Evolutionary conservation across 2,329 filamentous ascomycete species (phyloP), one percentile per base, ranked within the genome.

Genomic region (Nemania serpens): DNA sequence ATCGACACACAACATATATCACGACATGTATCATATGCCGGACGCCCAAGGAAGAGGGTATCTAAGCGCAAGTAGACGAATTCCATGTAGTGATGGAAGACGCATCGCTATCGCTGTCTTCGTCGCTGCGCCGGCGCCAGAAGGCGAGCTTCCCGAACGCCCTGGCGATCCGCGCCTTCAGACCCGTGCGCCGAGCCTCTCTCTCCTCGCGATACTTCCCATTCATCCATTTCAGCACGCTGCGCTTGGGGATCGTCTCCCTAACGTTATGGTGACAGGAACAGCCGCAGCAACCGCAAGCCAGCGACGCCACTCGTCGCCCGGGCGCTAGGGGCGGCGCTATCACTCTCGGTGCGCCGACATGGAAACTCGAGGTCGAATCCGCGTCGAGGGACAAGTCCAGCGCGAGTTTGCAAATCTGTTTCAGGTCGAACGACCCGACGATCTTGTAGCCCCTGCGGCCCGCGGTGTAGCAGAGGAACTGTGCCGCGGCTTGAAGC

Each of bases 61-160:
- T 13, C 41, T 55, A 58, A 9, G 25, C 13, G n/a, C 43, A n/a
- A 37, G 62, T 62, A n/a, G 66, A 70, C 7, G 67, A 66, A n/a
- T 18, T 33, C 18, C 55, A 37, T 37, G 62, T 51, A 3, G 33
- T 45, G 17, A 52, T 53, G 4, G 61, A 64, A 25, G 58, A 63
- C 17, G 17, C 15, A 13, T 66, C 61, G 5, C 64, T 66, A 37
- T 62, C 61, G 18, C 29, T 63, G 18, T 58, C 59, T 7, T 20
- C 6, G 4, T 3, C 41, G 11, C 10, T 7, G 15, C 13, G 33
- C 4, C 58, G 64, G 13, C 61, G 62, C 68, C 67, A 67, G 45
- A 69, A 71, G 9, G 64, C 64, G 3, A 70, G 62, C 49, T 59
- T 70, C 55, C 48, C 58, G 12, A 70, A 59, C 47, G 48, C 66